These are phyloP conservation scores for Nasturtium officinale DNA, from an alignment of 345 rosid species.

Conservation along the genomic window DNA sequence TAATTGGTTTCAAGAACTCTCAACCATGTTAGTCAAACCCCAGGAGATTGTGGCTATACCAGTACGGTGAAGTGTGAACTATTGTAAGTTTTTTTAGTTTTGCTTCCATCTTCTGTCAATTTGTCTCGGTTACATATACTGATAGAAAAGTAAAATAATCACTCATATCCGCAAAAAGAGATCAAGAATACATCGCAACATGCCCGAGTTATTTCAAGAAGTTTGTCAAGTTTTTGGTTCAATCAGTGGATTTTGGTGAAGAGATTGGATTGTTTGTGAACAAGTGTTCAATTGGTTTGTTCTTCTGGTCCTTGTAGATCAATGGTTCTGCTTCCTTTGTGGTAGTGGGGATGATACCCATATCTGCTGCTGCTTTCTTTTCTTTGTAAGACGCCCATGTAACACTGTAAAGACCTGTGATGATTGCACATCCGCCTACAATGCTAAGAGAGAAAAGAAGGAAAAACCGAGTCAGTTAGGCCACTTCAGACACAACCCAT, in stretches of 20 bases:
- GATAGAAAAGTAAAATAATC: background rate
- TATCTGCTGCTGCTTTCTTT: slow-evolving; percentile 44
- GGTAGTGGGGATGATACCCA: slow-evolving; percentile 34
- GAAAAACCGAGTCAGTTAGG: slow-evolving; percentile 6
- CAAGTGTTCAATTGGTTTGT: slow-evolving; percentile 51
- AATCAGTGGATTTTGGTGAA: slow-evolving; percentile 48
- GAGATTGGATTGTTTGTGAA: slow-evolving; percentile 44
- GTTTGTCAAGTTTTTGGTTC: background rate
- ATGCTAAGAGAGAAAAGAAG: slow-evolving; percentile 48
- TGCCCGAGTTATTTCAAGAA: background rate
- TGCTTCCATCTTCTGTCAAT: background rate
- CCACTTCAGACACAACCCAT: background rate
- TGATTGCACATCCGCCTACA: slow-evolving; percentile 78
- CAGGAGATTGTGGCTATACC: slow-evolving; percentile 68
- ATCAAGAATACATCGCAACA: slow-evolving; percentile 11
- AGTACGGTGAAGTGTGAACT: slow-evolving; percentile 84
- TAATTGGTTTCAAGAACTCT: background rate
- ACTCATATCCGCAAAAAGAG: background rate
- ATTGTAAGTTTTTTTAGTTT: slow-evolving; percentile 55
- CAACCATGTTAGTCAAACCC: slow-evolving; percentile 78
- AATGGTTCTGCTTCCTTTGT: slow-evolving; percentile 60
- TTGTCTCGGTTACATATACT: too few species aligned
- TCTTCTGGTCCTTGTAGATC: slow-evolving; percentile 52
- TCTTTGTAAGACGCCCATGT: slow-evolving; percentile 91
- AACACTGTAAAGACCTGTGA: slow-evolving; percentile 80